Conservation (phyloP, 495 filamentous ascomycete species). For the Recurvomyces mirabilis region DNA sequence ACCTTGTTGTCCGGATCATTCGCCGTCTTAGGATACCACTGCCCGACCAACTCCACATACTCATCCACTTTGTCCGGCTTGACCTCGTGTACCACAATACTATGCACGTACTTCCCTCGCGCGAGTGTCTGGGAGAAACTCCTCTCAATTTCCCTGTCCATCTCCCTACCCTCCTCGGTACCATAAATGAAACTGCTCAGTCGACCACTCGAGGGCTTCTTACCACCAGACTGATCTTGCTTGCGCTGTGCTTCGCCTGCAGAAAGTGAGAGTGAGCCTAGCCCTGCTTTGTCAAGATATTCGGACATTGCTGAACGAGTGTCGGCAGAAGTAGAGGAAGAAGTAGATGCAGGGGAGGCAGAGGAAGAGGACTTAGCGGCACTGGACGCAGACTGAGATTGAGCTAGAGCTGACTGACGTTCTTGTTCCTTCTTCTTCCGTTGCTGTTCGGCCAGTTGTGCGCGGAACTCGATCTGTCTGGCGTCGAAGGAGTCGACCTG, state of each 20-base stretch:
- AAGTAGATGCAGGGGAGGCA: constrained; percentile 38
- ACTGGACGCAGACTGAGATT: constrained; percentile 25
- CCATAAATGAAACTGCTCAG: constrained; percentile 79
- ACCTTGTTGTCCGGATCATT: constrained; percentile 73
- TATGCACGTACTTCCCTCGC: constrained; percentile 95
- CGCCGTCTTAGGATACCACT: constrained; percentile 86
- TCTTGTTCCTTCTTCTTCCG: constrained; percentile 69
- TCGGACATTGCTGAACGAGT: constrained; percentile 13
- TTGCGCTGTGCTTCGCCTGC: constrained; percentile 33
- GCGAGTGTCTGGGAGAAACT: constrained; percentile 90
- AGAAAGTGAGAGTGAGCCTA: constrained; percentile 27
- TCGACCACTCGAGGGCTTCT: constrained; percentile 37
- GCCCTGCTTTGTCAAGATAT: constrained; percentile 17
- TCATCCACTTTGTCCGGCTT: constrained; percentile 93
- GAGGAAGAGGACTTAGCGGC: constrained; percentile 29
- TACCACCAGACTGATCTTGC: constrained; percentile 38
- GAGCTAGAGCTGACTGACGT: constrained; percentile 53
- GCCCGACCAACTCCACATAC: constrained; percentile 82
- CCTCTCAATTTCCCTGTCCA: constrained; percentile 89
- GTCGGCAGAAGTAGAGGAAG: not conserved
- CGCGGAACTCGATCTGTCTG: constrained; percentile 76
- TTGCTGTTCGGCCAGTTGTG: constrained; percentile 62
- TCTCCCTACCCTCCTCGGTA: constrained; percentile 81
- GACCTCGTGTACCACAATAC: constrained; percentile 93
- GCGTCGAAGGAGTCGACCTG: constrained; percentile 62